Evolutionary conservation across 2,329 filamentous ascomycete genomes (phyloP).

Genomic region (Aspergillus sp.): DNA sequence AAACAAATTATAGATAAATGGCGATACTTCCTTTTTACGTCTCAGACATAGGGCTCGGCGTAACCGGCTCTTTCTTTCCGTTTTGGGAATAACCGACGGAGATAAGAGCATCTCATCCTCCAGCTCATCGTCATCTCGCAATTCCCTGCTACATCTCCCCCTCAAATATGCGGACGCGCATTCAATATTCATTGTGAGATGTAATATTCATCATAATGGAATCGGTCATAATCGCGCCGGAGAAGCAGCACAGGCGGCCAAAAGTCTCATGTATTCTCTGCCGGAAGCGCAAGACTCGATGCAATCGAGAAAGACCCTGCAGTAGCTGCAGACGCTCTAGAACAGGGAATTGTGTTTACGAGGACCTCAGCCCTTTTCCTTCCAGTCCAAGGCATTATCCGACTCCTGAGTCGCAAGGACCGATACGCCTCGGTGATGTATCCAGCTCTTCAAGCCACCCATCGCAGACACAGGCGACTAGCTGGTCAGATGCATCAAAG

Average conservation of each 20-base stretch:
- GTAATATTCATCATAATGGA: neutral
- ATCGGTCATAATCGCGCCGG: neutral
- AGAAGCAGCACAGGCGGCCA: neutral
- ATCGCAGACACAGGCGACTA: neutral
- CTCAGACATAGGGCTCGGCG: neutral
- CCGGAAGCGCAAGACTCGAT: neutral
- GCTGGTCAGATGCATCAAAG: neutral
- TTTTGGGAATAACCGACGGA: neutral
- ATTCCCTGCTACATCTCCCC: neutral
- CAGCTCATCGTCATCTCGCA: no score
- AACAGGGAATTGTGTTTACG: neutral
- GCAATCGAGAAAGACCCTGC: neutral
- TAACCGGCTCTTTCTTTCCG: constrained; percentile 3
- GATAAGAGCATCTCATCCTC: neutral
- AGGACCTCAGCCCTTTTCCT: neutral
- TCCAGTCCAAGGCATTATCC: neutral
- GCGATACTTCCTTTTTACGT: no score
- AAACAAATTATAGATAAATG: no score
- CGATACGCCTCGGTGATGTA: neutral
- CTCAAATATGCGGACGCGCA: neutral
- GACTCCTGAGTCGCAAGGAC: neutral
- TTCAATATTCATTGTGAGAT: neutral
- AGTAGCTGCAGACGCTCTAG: neutral
- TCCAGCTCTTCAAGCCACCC: neutral
- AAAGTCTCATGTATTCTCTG: neutral